Percentiles rank a stretch among this genome's conserved stretches.
These are phyloP conservation scores for Isoetes taiwanensis DNA, from an alignment of 75 land plant species.

Conservation along the genomic window DNA sequence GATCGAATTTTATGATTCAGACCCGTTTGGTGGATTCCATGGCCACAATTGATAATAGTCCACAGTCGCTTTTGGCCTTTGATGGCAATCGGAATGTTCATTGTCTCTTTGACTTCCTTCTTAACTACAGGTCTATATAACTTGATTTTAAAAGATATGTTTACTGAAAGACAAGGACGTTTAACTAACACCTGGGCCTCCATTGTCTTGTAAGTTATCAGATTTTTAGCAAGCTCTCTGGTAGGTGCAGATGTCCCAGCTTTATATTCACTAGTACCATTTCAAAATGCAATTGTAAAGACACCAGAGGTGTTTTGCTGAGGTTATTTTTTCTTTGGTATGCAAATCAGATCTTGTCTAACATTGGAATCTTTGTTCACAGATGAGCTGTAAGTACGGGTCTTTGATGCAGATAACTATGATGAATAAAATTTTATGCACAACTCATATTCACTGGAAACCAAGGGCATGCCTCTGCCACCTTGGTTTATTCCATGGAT, in stretches of 20 bases:
- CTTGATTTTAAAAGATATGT: neutral
- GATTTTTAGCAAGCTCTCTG: constrained; percentile 44
- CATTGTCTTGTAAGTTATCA: too few relatives aligned
- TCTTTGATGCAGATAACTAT: too few relatives aligned
- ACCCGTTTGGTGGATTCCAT: constrained; percentile 39
- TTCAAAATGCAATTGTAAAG: constrained; percentile 55
- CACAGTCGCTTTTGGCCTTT: constrained; percentile 64
- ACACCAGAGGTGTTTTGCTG: constrained; percentile 66
- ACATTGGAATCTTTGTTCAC: too few relatives aligned
- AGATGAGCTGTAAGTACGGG: constrained; percentile 75
- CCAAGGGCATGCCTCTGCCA: constrained; percentile 51
- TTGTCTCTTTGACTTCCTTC: constrained; percentile 64
- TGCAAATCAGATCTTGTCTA: too few relatives aligned
- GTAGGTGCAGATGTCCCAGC: constrained; percentile 60
- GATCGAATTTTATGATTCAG: constrained; percentile 20
- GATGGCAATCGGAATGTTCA: constrained; percentile 57
- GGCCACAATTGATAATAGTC: constrained; percentile 44
- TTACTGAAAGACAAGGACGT: neutral
- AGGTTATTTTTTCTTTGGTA: too few relatives aligned
- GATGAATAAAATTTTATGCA: too few relatives aligned
- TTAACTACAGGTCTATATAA: constrained; percentile 75
- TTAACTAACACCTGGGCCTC: neutral
- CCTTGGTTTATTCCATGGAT: constrained; percentile 67
- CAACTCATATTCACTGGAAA: constrained; percentile 46
- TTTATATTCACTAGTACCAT: constrained; percentile 64